Base-by-base conservation (phyloP, 228 moss, liverwort and hornwort genomes). In the Sphagnum magellanicum region DNA sequence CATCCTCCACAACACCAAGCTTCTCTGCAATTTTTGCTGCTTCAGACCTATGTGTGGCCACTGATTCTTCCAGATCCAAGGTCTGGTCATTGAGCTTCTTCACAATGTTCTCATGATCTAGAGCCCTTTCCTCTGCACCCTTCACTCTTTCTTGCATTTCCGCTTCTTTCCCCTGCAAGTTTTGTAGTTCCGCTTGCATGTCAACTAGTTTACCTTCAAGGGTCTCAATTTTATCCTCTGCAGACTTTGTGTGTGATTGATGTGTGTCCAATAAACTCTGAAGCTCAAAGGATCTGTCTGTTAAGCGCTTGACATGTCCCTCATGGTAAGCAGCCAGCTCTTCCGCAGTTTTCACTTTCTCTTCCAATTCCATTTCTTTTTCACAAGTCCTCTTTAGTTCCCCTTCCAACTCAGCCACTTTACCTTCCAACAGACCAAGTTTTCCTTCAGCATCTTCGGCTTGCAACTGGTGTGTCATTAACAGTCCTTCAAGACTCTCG, bases 251-350 rank as follows among this genome's bases (percentile, higher is more conserved):
- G 66, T 73, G 74, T 47, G 51, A 49, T 72, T 61, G 72, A 16
- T 77, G 57, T 46, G 66, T 74, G 15, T 77, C 70, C 67, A 75
- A 69, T 75, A 77, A 68, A 10, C 67, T 63, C 70, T 83, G 74
- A 57, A 83, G 62, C 67, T 77, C 77, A 32, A 73, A 72, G 50
- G 72, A 77, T 62, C 73, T 64, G 64, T 77, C 67, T 32, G 67
- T 67, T 6, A 74, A 61, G 67, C 50, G 11, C 49, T 83, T 77
- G 70, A 74, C 50, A 52, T 65, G 72, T 68, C 74, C 79, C 67
- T 83, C 77, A 63, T 77, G 74, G 48, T 77, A 62, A n/a, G 59
- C 65, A 61, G 73, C 73, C 62, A 70, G 79, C 70, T 80, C 80
- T 65, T 80, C 70, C 4, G 80, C 83, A 68, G 51, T 67, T 70